A percentile compares a stretch with the other conserved stretches of the same genome.
These are phyloP conservation scores for Melampsora occidentalis DNA, from an alignment of 1,284 basidiomycete species.

Conservation along the genomic window DNA sequence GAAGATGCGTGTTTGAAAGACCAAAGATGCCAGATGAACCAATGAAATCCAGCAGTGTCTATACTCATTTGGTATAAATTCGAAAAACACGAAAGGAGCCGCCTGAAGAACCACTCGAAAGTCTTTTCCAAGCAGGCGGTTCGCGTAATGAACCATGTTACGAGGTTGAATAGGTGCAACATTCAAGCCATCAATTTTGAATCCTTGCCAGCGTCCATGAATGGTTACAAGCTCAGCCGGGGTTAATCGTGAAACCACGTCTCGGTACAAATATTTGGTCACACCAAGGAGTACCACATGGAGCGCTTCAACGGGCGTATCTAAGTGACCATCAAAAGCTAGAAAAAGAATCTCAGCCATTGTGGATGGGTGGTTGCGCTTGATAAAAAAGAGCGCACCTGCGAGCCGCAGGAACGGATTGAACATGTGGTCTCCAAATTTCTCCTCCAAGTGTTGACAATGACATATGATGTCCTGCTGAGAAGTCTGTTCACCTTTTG, in stretches of 20 bases:
- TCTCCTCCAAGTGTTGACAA: no score
- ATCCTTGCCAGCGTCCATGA: constrained; percentile 19
- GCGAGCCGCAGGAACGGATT: background rate
- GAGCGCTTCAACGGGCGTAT: constrained; percentile 50
- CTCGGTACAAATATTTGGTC: constrained; percentile 49
- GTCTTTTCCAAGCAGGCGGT: background rate
- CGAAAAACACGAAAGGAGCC: background rate
- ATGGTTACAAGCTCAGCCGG: constrained; percentile 30
- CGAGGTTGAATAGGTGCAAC: background rate
- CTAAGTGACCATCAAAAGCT: no score
- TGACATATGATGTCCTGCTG: no score
- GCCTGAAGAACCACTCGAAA: background rate
- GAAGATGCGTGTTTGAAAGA: background rate
- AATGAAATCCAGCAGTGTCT: no score
- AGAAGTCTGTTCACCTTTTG: no score
- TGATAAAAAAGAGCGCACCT: background rate
- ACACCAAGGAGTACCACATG: constrained; percentile 51
- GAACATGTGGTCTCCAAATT: background rate
- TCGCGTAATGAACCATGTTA: background rate
- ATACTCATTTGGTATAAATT: no score
- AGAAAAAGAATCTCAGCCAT: background rate
- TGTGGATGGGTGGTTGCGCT: background rate
- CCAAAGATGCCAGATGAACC: no score
- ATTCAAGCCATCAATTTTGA: background rate
- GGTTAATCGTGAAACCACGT: constrained; percentile 50